A percentile compares a stretch with the other conserved stretches of the same genome.
phyloP scores from a whole-genome alignment of 2,329 filamentous ascomycete genomes.

The Neurospora sp. region DNA sequence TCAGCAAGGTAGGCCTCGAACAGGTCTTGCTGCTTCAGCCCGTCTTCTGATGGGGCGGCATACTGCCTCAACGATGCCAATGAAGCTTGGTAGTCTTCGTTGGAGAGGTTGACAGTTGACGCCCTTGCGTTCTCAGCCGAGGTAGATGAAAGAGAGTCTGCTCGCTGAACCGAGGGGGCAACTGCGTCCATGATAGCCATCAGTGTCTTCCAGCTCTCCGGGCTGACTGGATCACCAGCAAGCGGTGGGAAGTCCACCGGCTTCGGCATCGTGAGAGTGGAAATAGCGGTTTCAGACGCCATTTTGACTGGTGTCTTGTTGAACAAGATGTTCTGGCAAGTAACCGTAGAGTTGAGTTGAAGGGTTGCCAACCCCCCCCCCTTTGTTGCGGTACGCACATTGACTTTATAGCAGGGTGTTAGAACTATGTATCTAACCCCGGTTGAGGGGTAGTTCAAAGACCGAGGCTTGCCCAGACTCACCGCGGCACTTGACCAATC shows the following conservation, averaged over 20 bases:
- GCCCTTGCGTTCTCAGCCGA: no score
- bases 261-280: neutral
- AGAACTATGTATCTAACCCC: neutral
- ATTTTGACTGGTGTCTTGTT: neutral
- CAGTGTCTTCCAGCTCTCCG: slow-evolving; percentile 15
- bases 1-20: slow-evolving; percentile 16
- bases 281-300: neutral
- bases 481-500: neutral
- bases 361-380: neutral
- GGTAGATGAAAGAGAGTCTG: no score
- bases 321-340: neutral
- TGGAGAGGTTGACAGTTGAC: slow-evolving; percentile 11
- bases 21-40: neutral
- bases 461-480: neutral
- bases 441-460: neutral
- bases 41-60: neutral
- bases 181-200: slow-evolving; percentile 18
- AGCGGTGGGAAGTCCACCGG: neutral
- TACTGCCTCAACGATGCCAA: neutral
- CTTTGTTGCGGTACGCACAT: neutral
- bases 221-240: slow-evolving; percentile 6
- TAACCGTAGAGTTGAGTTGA: neutral
- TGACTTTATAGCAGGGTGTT: neutral
- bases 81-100: slow-evolving; percentile 7
- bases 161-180: slow-evolving; percentile 11